phyloP scores from a whole-genome alignment of 2,329 filamentous ascomycete genomes.

The Curvularia hawaiiensis region DNA sequence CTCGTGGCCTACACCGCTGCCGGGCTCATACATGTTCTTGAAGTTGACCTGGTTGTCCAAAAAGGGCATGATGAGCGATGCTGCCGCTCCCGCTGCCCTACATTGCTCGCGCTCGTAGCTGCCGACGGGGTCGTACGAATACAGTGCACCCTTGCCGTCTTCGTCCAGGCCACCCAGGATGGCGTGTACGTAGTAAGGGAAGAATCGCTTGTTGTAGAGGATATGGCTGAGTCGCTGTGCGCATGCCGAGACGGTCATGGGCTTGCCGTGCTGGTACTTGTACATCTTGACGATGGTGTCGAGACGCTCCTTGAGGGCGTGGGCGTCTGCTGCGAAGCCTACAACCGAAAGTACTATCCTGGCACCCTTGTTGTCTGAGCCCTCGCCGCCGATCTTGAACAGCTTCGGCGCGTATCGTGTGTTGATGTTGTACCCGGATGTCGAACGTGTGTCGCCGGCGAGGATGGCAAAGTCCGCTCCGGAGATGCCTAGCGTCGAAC shows the following conservation, averaged over 20 bases:
- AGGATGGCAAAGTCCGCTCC: constrained; percentile 95
- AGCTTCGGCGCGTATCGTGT: constrained; percentile 93
- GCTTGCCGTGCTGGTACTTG: constrained; percentile 96
- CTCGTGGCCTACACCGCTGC: constrained; percentile 81
- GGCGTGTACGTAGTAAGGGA: constrained; percentile 96
- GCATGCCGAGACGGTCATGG: constrained; percentile 92
- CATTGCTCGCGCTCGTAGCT: constrained; percentile 98
- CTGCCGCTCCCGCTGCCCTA: constrained; percentile 88
- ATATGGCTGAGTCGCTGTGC: constrained; percentile 95
- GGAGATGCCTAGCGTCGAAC: constrained; percentile 92
- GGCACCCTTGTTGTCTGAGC: constrained; percentile 80
- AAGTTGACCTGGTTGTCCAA: constrained; percentile 99
- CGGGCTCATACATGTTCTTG: constrained; percentile 96
- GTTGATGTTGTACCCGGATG: constrained; percentile 97
- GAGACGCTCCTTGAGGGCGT: constrained; percentile 90
- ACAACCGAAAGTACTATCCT: constrained; percentile 91
- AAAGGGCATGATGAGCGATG: constrained; percentile 98
- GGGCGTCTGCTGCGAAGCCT: constrained; percentile 92
- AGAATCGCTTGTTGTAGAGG: constrained; percentile 96
- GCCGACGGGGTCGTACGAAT: constrained; percentile 97
- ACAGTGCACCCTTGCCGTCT: constrained; percentile 90
- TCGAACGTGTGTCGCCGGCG: constrained; percentile 95
- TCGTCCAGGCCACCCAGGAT: constrained; percentile 95
- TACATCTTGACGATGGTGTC: constrained; percentile 99
- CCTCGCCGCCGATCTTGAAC: constrained; percentile 94